phyloP scores from a whole-genome alignment of 169 alveolate species.

The Cryptosporidium canis region DNA sequence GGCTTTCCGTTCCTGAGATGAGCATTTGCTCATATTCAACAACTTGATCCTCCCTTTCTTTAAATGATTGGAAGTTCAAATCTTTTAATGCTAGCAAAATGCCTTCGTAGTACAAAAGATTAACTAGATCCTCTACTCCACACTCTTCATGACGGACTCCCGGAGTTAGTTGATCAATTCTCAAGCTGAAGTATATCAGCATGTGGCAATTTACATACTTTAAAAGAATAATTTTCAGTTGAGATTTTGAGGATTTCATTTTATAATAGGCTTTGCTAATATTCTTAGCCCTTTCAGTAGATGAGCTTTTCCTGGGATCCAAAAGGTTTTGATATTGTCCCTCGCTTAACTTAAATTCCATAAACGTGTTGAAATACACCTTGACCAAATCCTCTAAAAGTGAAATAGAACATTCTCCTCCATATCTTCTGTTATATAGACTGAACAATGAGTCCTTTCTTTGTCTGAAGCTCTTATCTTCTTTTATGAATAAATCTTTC shows the following conservation, averaged over 20 bases:
- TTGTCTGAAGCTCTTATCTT: not conserved
- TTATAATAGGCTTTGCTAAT: not conserved
- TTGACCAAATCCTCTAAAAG: not conserved
- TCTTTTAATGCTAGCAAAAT: not conserved
- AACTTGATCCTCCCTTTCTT: not conserved
- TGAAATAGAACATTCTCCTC: not conserved
- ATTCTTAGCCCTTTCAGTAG: not conserved
- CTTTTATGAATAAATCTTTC: not conserved
- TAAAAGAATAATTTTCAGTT: not conserved
- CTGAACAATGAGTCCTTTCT: not conserved
- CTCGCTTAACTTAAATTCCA: not conserved
- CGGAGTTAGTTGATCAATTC: not conserved
- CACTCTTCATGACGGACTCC: not conserved
- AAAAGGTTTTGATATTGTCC: not conserved
- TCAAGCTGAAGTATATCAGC: not conserved
- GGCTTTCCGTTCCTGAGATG: not conserved
- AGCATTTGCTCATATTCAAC: not conserved
- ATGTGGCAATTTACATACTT: not conserved
- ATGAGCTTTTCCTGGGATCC: constrained; percentile 12
- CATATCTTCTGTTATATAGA: not conserved
- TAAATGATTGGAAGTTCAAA: not conserved
- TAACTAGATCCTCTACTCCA: not conserved
- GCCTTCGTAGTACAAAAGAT: not conserved
- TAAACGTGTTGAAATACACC: not conserved
- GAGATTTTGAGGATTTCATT: not conserved